These are phyloP conservation scores for Penicillium paxilli DNA, from an alignment of 495 filamentous ascomycete genomes.

Conservation along the genomic window DNA sequence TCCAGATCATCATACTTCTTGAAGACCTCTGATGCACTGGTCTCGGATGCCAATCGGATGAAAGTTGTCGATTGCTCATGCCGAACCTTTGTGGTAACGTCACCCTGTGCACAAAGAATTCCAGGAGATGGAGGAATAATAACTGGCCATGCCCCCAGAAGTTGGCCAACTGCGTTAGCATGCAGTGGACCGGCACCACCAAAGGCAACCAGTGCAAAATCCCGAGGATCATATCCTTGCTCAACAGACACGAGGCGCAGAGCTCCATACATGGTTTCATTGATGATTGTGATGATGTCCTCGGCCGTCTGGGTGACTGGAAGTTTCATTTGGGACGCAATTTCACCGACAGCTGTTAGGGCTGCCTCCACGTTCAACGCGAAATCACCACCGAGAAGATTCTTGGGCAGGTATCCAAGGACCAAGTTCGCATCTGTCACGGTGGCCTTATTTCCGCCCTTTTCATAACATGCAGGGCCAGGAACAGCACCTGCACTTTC, in stretches of 20 bases:
- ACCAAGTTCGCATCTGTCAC: conserved; percentile 53
- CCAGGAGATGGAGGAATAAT: conserved; percentile 53
- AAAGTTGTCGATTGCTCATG: conserved; percentile 46
- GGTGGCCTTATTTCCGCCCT: conserved; percentile 43
- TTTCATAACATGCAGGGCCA: conserved; percentile 50
- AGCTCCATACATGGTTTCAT: conserved; percentile 54
- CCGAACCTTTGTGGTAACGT: conserved; percentile 47
- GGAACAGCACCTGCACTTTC: conserved; percentile 50
- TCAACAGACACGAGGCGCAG: conserved; percentile 51
- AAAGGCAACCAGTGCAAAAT: conserved; percentile 53
- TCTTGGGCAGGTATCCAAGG: conserved; percentile 48
- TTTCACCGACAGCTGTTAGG: conserved; percentile 31
- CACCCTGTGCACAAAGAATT: conserved; percentile 50
- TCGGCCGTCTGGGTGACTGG: conserved; percentile 44
- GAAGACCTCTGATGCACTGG: conserved; percentile 23
- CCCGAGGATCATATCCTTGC: conserved; percentile 52
- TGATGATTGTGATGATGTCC: conserved; percentile 48
- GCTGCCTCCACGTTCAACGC: conserved; percentile 41
- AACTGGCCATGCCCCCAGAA: conserved; percentile 50
- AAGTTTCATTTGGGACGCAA: conserved; percentile 45
- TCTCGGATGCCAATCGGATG: conserved; percentile 35
- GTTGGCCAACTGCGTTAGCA: conserved; percentile 48
- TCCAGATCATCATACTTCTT: conserved; percentile 25
- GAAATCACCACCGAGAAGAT: conserved; percentile 47
- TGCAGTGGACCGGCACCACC: conserved; percentile 53